A percentile compares a stretch with the other conserved stretches of the same genome.
phyloP scores from a whole-genome alignment of 176 grass and related monocot species.

The Cenchrus purpureus region DNA sequence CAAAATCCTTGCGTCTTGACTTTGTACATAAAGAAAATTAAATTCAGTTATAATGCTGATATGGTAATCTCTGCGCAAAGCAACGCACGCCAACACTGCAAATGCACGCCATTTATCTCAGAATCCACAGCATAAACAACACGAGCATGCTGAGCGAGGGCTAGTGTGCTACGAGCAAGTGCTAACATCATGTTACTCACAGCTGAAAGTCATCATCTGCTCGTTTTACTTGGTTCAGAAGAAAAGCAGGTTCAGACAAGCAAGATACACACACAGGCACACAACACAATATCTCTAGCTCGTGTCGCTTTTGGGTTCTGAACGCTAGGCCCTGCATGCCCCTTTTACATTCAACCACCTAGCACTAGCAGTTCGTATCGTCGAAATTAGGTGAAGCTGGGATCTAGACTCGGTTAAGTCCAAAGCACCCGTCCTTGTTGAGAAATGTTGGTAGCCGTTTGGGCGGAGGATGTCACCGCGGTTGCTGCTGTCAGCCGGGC shows the following conservation, averaged over 20 bases:
- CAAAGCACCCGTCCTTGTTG: constrained; percentile 34
- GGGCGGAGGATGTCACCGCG: constrained; percentile 5
- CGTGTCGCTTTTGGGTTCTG: background rate
- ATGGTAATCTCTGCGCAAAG: background rate
- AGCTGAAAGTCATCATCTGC: constrained; percentile 28
- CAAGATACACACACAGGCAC: background rate
- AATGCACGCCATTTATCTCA: no score
- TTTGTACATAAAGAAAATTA: background rate
- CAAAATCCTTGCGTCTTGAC: background rate
- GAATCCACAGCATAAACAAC: background rate
- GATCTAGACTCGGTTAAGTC: constrained; percentile 35
- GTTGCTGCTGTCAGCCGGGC: constrained; percentile 44
- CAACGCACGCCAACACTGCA: no score
- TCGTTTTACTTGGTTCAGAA: constrained; percentile 24
- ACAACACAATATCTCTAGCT: background rate
- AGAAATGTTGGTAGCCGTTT: constrained; percentile 22
- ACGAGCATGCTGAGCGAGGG: background rate
- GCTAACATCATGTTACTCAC: background rate
- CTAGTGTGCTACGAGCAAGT: background rate
- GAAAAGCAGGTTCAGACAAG: background rate
- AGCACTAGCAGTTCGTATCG: constrained; percentile 9
- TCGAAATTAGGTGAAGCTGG: constrained; percentile 38
- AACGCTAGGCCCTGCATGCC: constrained; percentile 8
- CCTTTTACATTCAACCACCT: constrained; percentile 21
- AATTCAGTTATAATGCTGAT: background rate